Evolutionary conservation across 345 rosid species (phyloP).

Genomic region (Salix brachista): DNA sequence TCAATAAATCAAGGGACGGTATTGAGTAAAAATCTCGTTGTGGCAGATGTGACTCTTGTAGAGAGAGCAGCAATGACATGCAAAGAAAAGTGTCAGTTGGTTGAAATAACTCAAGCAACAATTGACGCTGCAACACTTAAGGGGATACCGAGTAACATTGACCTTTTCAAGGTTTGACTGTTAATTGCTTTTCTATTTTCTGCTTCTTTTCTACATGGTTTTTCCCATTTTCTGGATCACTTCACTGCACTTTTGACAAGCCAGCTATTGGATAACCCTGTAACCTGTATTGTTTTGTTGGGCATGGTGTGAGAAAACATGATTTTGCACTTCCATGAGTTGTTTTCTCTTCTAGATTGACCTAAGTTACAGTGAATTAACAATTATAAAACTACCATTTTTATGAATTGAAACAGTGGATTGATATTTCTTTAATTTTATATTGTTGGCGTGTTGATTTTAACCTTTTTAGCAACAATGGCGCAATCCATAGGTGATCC

Average conservation of each 20-base stretch:
- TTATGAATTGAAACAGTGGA: neutral
- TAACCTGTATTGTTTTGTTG: neutral
- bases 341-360: neutral
- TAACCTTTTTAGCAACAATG: neutral
- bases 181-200: neutral
- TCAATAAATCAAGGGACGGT: conserved; percentile 54
- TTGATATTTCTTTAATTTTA: neutral
- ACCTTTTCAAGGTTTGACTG: conserved; percentile 72
- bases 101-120: conserved; percentile 90
- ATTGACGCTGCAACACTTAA: conserved; percentile 85
- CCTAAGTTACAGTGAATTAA: no score
- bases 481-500: neutral
- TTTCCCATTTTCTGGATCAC: neutral
- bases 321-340: neutral
- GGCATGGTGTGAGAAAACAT: neutral
- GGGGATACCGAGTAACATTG: conserved; percentile 96
- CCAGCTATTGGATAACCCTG: neutral
- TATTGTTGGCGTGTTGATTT: neutral
- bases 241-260: neutral
- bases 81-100: conserved; percentile 57
- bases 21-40: conserved; percentile 76
- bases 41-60: conserved; percentile 62
- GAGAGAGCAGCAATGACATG: conserved; percentile 75
- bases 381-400: neutral
- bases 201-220: neutral